These are phyloP conservation scores for Gracilaria domingensis DNA, from an alignment of 23 red algal genomes.

Conservation along the genomic window DNA sequence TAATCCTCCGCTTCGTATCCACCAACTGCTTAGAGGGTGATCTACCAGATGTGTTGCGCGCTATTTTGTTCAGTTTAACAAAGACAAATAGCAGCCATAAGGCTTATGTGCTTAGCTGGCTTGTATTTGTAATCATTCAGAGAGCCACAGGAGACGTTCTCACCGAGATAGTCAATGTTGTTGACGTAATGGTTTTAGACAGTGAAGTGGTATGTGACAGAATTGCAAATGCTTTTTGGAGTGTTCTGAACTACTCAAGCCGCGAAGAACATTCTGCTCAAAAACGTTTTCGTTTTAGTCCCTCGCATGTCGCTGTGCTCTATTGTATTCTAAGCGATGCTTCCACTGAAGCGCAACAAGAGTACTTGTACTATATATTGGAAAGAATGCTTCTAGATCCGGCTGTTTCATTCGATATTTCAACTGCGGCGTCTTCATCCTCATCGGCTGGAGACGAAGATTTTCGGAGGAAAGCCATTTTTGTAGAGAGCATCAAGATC, in stretches of 20 bases:
- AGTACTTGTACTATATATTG: slow-evolving; percentile 29
- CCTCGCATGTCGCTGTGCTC: slow-evolving; percentile 11
- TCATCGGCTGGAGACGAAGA: slow-evolving; percentile 18
- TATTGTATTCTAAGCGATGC: slow-evolving; percentile 39
- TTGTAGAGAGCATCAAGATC: slow-evolving; percentile 35
- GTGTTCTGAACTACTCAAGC: slow-evolving; percentile 13
- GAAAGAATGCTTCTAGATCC: slow-evolving; percentile 35
- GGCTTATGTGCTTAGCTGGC: slow-evolving; percentile 19
- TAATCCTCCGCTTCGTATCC: slow-evolving; percentile 17
- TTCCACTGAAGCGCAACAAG: slow-evolving; percentile 11
- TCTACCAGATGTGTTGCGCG: slow-evolving; percentile 25
- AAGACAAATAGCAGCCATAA: slow-evolving; percentile 28
- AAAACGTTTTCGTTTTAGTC: slow-evolving; percentile 36
- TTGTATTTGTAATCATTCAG: slow-evolving; percentile 34
- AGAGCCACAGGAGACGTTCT: slow-evolving; percentile 18
- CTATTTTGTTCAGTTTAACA: slow-evolving; percentile 26
- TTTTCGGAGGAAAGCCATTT: slow-evolving; percentile 20
- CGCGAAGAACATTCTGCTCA: slow-evolving; percentile 8
- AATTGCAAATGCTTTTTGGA: slow-evolving; percentile 24
- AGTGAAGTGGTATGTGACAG: slow-evolving; percentile 34
- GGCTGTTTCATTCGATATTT: slow-evolving; percentile 35
- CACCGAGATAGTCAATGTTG: slow-evolving; percentile 12
- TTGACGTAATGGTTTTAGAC: slow-evolving; percentile 35
- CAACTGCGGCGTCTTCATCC: slow-evolving; percentile 47
- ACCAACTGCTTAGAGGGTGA: slow-evolving; percentile 6